These are phyloP conservation scores for Suillus bovinus DNA, from an alignment of 768 basidiomycete species.

Conservation along the genomic window DNA sequence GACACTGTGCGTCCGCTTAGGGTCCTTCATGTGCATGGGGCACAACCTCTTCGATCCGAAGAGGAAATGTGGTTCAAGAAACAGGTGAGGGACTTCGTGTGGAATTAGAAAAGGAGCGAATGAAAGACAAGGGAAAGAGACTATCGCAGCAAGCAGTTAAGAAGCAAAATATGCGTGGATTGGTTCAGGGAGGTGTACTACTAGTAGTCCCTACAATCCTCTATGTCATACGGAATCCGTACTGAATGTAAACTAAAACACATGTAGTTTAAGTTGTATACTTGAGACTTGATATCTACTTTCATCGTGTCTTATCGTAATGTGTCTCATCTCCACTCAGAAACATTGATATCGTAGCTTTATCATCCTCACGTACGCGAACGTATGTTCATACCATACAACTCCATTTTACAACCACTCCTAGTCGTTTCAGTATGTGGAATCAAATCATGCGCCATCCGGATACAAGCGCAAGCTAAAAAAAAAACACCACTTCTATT, in stretches of 20 bases:
- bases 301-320: too few species aligned
- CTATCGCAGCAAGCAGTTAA: not conserved
- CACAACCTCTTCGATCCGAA: not conserved
- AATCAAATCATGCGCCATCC: too few species aligned
- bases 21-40: slow-evolving; percentile 1
- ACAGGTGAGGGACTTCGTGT: not conserved
- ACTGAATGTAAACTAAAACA: not conserved
- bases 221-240: not conserved
- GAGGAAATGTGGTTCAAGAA: not conserved
- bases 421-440: too few species aligned
- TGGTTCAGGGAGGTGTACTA: not conserved
- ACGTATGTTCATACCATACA: too few species aligned
- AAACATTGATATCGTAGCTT: too few species aligned
- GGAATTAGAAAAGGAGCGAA: not conserved
- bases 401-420: too few species aligned
- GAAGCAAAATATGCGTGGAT: not conserved
- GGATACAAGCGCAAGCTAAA: not conserved
- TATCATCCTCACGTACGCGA: too few species aligned
- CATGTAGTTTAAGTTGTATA: not conserved
- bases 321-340: too few species aligned
- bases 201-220: not conserved
- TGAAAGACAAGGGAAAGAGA: not conserved
- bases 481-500: not conserved
- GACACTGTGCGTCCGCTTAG: not conserved
- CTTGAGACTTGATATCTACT: not conserved